phyloP scores from a whole-genome alignment of 768 basidiomycete genomes.

The Exidia glandulosa region DNA sequence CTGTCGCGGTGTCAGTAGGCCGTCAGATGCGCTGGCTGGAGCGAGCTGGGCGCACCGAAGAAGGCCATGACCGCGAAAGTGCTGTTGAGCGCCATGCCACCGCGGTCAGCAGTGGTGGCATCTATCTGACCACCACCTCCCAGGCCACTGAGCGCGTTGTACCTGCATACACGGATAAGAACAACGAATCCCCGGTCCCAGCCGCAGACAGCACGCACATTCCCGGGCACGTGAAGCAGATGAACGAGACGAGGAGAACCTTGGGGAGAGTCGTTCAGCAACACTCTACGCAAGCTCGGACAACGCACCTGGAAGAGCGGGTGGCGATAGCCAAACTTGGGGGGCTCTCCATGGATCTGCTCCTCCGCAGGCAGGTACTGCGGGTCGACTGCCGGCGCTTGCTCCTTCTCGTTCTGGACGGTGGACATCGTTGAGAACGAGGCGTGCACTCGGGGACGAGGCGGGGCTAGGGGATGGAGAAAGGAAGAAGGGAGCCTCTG shows the following conservation, averaged over 20 bases:
- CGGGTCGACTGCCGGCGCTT: neutral
- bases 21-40: neutral
- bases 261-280: conserved; percentile 19
- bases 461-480: too few relatives aligned
- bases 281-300: neutral
- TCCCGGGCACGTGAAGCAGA: conserved; percentile 17
- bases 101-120: conserved; percentile 26
- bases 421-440: neutral
- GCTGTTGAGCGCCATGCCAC: conserved; percentile 33
- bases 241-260: conserved; percentile 24
- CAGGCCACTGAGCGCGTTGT: conserved; percentile 26
- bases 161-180: conserved; percentile 20
- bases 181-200: neutral
- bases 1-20: neutral
- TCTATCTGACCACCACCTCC: conserved; percentile 31
- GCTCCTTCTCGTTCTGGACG: neutral
- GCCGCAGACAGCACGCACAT: neutral
- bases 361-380: neutral
- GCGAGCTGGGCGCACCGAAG: conserved; percentile 26
- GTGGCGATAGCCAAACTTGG: neutral
- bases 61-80: conserved; percentile 32
- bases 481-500: too few relatives aligned
- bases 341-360: neutral
- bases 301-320: neutral
- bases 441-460: too few relatives aligned